Evolutionary conservation across 257 asterid genomes (phyloP), one percentile per base, ranked within the genome.

Genomic region (Parsonsia alboflavescens): DNA sequence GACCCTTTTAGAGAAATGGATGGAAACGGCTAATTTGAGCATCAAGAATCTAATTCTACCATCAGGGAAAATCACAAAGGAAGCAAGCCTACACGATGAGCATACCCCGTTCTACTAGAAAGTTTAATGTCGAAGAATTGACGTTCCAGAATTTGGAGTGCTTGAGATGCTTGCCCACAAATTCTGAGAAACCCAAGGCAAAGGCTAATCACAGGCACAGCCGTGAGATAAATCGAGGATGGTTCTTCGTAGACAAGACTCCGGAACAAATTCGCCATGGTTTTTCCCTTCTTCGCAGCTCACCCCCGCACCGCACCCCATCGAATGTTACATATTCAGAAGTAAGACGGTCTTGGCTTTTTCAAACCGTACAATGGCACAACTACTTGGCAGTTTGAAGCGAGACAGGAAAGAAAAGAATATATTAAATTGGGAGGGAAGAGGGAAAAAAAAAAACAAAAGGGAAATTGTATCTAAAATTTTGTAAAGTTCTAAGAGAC

Each of bases 1-100:
- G 30, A 78, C 93, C 88, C 97, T 84, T 73, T 92, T 92, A 79
- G 78, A 84, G 70, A 87, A 92, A 79, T 92, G 97, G 49, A 86
- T 2, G 24, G 96, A 83, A 72, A 88, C 52, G 2, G 90, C 92
- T 9, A 79, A 79, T 77, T 85, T 85, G 80, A 87, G 79, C 82
- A 90, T n/a, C 30, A 83, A 53, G 84, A 86, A 86, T 87, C 96
- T 88, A n/a, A 81, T 66, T 36, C 84, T 91, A 42, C 82, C 87
- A 70, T 72, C 75, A 0, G 90, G 88, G 80, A 79, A 84, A 46
- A 86, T 48, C 58, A 77, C 13, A 63, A 87, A 85, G 16, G 96
- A 87, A 61, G 80, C 78, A 74, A 82, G 21, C 7, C 46, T 90
- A 90, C 3, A 73, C 5, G 10, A 80, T 72, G 28, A 86, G 10